Evolutionary conservation across 495 filamentous ascomycete species (phyloP).

Genomic region (Coniosporium apollinis): DNA sequence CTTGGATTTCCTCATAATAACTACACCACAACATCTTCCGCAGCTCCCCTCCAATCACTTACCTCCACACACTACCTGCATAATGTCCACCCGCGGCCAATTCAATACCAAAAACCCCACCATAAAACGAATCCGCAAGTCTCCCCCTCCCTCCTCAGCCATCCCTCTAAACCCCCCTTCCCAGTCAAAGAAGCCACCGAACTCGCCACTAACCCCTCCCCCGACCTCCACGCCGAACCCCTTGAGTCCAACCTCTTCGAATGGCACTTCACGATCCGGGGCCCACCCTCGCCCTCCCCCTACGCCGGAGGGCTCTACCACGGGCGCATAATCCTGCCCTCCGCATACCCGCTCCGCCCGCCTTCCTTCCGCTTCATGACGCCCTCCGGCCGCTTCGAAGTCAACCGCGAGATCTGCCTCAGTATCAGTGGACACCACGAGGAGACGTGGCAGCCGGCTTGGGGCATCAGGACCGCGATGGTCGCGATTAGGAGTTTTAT

Average conservation of each 20-base stretch:
- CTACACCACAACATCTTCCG: too few species aligned
- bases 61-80: slow-evolving; percentile 3
- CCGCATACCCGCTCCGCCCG: slow-evolving; percentile 74
- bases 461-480: slow-evolving; percentile 73
- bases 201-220: slow-evolving; percentile 55
- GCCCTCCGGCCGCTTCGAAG: slow-evolving; percentile 81
- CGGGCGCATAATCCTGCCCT: slow-evolving; percentile 81
- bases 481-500: slow-evolving; percentile 56
- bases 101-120: slow-evolving; percentile 69
- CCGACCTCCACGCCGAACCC: slow-evolving; percentile 68
- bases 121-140: slow-evolving; percentile 57
- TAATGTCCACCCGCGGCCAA: slow-evolving; percentile 26
- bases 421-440: slow-evolving; percentile 89
- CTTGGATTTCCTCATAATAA: too few species aligned
- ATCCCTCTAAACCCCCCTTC: slow-evolving; percentile 9
- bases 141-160: slow-evolving; percentile 4
- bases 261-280: slow-evolving; percentile 97
- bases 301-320: slow-evolving; percentile 81
- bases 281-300: slow-evolving; percentile 63
- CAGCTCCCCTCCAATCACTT: slow-evolving; percentile 2
- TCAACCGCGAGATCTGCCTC: slow-evolving; percentile 93
- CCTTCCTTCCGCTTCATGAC: slow-evolving; percentile 91
- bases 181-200: slow-evolving; percentile 73
- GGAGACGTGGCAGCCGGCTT: slow-evolving; percentile 96
- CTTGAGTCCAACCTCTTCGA: slow-evolving; percentile 85